Conservation (phyloP, 805 yeast species). For the Nakazawaea anatomiae region DNA sequence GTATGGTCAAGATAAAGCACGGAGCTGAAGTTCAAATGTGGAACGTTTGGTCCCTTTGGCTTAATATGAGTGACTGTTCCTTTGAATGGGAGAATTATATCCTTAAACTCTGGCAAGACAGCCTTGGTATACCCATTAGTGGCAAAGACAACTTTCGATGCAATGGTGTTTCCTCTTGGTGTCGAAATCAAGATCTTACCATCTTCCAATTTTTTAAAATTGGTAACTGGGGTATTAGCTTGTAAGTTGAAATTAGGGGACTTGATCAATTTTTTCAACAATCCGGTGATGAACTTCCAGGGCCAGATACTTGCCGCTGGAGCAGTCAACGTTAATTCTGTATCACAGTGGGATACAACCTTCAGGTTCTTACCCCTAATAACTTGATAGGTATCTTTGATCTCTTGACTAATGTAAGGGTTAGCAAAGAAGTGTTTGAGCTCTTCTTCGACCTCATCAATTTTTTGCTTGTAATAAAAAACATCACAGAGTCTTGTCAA, state of each 20-base stretch:
- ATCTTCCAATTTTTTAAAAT: slow-evolving; percentile 17
- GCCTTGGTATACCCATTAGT: slow-evolving; percentile 24
- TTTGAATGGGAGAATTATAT: slow-evolving; percentile 22
- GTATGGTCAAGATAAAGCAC: slow-evolving; percentile 15
- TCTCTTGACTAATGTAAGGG: slow-evolving; percentile 21
- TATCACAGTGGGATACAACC: slow-evolving; percentile 21
- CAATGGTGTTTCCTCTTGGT: slow-evolving; percentile 21
- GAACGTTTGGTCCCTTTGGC: slow-evolving; percentile 13
- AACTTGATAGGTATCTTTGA: slow-evolving; percentile 26
- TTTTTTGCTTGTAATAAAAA: slow-evolving; percentile 5
- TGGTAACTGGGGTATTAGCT: slow-evolving; percentile 33
- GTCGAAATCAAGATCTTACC: slow-evolving; percentile 28
- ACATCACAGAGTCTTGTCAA: slow-evolving; percentile 24
- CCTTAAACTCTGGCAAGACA: slow-evolving; percentile 15
- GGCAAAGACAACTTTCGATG: slow-evolving; percentile 27
- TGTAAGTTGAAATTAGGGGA: slow-evolving; percentile 31
- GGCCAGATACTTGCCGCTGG: slow-evolving; percentile 42
- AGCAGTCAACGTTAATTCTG: slow-evolving; percentile 26
- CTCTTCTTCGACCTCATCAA: slow-evolving; percentile 7
- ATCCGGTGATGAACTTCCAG: slow-evolving; percentile 29
- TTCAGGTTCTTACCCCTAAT: slow-evolving; percentile 24
- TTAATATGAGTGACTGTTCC: slow-evolving; percentile 21
- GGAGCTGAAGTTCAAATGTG: slow-evolving; percentile 25
- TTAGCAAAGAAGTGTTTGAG: slow-evolving; percentile 20
- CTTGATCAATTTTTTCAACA: slow-evolving; percentile 25